Evolutionary conservation across 2,329 filamentous ascomycete genomes (phyloP).

Genomic region (Aspergillus ustus): DNA sequence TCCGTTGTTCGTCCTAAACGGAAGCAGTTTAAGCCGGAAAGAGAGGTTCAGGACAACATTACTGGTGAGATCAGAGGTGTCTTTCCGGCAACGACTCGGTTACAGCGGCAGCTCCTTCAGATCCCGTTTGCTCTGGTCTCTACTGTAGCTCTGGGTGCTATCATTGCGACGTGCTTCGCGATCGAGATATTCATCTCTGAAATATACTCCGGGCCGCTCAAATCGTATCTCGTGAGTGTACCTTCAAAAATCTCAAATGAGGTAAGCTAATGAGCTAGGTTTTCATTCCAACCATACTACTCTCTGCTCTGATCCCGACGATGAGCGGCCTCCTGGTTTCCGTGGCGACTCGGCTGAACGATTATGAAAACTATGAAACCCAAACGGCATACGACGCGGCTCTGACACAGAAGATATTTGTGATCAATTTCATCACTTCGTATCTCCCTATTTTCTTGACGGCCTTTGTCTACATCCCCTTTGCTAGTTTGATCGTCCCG

Average conservation of each 20-base stretch:
- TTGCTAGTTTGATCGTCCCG: constrained; percentile 82
- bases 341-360: constrained; percentile 77
- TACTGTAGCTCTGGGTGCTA: constrained; percentile 72
- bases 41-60: constrained; percentile 75
- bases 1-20: constrained; percentile 79
- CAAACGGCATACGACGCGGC: constrained; percentile 80
- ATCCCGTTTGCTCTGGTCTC: constrained; percentile 86
- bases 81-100: constrained; percentile 76
- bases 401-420: constrained; percentile 89
- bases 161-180: constrained; percentile 88
- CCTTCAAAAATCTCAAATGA: not conserved
- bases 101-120: constrained; percentile 83
- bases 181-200: constrained; percentile 98
- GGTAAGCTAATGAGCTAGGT: constrained; percentile 55
- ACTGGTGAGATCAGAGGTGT: constrained; percentile 80
- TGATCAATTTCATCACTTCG: constrained; percentile 97
- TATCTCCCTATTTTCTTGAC: constrained; percentile 90
- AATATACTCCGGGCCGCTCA: constrained; percentile 88
- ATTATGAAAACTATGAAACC: constrained; percentile 92
- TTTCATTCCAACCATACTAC: constrained; percentile 85
- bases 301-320: constrained; percentile 80
- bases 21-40: constrained; percentile 78
- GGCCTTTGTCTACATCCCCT: constrained; percentile 93
- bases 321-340: constrained; percentile 79
- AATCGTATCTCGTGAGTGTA: constrained; percentile 73